These are phyloP conservation scores for Parastagonospora avenae DNA, from an alignment of 2,329 filamentous ascomycete genomes.

Conservation along the genomic window DNA sequence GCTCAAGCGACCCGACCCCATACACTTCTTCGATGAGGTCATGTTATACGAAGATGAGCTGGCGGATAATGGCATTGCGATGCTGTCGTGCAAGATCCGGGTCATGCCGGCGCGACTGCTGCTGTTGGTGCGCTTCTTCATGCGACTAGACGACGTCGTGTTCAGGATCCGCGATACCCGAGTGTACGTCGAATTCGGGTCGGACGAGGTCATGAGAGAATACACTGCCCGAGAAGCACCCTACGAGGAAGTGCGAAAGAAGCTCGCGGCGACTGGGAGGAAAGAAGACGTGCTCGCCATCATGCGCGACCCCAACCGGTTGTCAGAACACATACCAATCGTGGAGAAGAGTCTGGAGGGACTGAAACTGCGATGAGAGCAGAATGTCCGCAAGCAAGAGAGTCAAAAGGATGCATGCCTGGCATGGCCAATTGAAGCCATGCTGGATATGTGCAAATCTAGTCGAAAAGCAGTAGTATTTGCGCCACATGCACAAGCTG, in stretches of 20 bases:
- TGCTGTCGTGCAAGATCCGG: conserved; percentile 87
- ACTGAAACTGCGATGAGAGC: conserved; percentile 44
- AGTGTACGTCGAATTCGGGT: conserved; percentile 87
- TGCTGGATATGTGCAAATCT: too few relatives aligned
- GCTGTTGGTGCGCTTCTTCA: conserved; percentile 83
- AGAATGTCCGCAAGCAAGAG: not conserved
- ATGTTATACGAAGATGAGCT: conserved; percentile 97
- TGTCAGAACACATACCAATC: conserved; percentile 63
- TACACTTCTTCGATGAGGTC: conserved; percentile 95
- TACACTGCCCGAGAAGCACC: conserved; percentile 85
- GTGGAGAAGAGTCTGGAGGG: conserved; percentile 71
- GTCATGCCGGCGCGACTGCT: conserved; percentile 91
- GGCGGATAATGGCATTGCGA: conserved; percentile 93
- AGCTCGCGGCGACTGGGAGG: conserved; percentile 53
- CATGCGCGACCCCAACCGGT: conserved; percentile 77
- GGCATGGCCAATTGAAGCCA: too few relatives aligned
- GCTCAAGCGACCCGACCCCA: conserved; percentile 86
- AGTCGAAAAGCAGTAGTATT: too few relatives aligned
- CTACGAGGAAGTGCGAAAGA: conserved; percentile 74
- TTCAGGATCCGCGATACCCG: conserved; percentile 87
- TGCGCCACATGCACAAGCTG: too few relatives aligned
- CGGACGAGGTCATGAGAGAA: conserved; percentile 80
- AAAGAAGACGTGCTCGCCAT: conserved; percentile 75
- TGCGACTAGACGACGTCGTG: conserved; percentile 89
- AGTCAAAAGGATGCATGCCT: not conserved